A percentile compares a stretch with the other conserved stretches of the same genome.
Conservation (phyloP, 768 basidiomycete genomes). For the Hemileccinum impolitum region DNA sequence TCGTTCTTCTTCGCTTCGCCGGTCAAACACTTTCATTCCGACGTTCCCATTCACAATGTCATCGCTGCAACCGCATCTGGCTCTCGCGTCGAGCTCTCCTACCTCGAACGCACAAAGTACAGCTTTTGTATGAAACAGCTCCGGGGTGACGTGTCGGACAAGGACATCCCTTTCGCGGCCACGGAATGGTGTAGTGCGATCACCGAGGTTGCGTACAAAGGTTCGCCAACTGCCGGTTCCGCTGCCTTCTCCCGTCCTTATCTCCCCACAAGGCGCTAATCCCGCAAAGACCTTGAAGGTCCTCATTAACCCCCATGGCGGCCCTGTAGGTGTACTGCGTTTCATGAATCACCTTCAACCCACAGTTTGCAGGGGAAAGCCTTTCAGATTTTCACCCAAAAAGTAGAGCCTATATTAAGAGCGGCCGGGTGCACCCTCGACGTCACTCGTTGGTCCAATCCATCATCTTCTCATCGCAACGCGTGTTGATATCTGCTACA, state of each 20-base stretch:
- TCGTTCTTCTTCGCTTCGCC: conserved; percentile 11
- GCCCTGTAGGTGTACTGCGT: conserved; percentile 49
- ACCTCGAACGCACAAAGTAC: conserved; percentile 43
- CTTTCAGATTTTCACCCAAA: conserved; percentile 46
- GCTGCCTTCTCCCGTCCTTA: background rate
- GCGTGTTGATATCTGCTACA: conserved; percentile 23
- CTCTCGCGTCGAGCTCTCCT: conserved; percentile 45
- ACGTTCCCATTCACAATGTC: conserved; percentile 48
- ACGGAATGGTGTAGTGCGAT: conserved; percentile 53
- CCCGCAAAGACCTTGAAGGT: conserved; percentile 58
- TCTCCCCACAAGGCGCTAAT: conserved; percentile 42
- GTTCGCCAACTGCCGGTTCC: conserved; percentile 25
- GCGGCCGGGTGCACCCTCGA: conserved; percentile 64
- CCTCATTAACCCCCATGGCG: conserved; percentile 77
- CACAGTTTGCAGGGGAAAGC: conserved; percentile 55
- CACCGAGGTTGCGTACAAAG: conserved; percentile 59
- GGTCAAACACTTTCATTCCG: conserved; percentile 8
- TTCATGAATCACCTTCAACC: background rate
- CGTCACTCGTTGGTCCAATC: conserved; percentile 49
- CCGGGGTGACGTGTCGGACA: conserved; percentile 40
- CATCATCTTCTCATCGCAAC: background rate
- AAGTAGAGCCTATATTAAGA: conserved; percentile 68
- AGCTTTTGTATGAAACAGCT: conserved; percentile 37
- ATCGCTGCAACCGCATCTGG: conserved; percentile 46
- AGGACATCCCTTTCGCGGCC: conserved; percentile 33